These are phyloP conservation scores for Rhizopus arrhizus DNA, from an alignment of 371 early-diverging fungal species.

Conservation along the genomic window DNA sequence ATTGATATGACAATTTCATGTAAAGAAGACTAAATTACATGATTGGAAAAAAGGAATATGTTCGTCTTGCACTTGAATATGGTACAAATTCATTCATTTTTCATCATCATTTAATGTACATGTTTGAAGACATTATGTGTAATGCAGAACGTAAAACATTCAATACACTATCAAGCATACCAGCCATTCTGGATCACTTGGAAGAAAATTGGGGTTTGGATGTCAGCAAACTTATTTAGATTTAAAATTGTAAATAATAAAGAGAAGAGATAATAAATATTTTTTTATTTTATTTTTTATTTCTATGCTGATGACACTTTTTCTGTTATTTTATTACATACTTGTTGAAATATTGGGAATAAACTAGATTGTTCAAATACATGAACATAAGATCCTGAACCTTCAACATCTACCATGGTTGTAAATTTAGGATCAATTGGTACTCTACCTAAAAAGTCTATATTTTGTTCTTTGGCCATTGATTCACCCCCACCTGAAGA, in stretches of 20 bases:
- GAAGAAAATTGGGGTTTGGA: slow-evolving; percentile 72
- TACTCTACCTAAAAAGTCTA: slow-evolving; percentile 81
- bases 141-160: slow-evolving; percentile 85
- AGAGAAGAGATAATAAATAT: not conserved
- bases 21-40: not conserved
- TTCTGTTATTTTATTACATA: slow-evolving; percentile 53
- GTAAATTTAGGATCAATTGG: slow-evolving; percentile 86
- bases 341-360: slow-evolving; percentile 62
- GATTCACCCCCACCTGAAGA: slow-evolving; percentile 92
- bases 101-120: slow-evolving; percentile 94
- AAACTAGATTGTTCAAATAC: slow-evolving; percentile 63
- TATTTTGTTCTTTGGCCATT: slow-evolving; percentile 78
- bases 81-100: slow-evolving; percentile 85
- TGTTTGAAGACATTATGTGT: slow-evolving; percentile 89
- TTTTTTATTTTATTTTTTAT: not conserved
- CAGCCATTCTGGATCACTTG: slow-evolving; percentile 86
- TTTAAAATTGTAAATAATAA: slow-evolving; percentile 2
- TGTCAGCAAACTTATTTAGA: slow-evolving; percentile 24
- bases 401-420: slow-evolving; percentile 65
- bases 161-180: slow-evolving; percentile 78
- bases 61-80: slow-evolving; percentile 74
- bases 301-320: slow-evolving; percentile 18
- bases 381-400: slow-evolving; percentile 51
- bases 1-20: not conserved
- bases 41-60: slow-evolving; percentile 58